Percentiles rank a stretch among this genome's conserved stretches.
Evolutionary conservation across 129 eudicot genomes (phyloP).

Genomic region (Oenanthe sinensis): DNA sequence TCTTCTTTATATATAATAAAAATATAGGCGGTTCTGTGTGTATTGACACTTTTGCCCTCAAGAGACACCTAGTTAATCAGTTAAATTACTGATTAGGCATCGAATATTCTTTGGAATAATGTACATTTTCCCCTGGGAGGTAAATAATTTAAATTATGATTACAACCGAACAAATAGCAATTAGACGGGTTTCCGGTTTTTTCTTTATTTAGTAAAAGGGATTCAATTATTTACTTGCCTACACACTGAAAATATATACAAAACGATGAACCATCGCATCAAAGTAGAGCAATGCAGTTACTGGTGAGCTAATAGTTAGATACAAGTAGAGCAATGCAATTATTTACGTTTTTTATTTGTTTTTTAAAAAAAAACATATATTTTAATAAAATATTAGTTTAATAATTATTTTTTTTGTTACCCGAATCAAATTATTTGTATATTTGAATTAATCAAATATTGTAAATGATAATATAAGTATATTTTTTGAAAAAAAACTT

Average conservation of each 20-base stretch:
- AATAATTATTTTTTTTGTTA: too few relatives aligned
- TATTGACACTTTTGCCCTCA: background rate
- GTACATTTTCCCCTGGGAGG: background rate
- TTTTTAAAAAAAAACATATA: too few relatives aligned
- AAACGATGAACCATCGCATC: background rate
- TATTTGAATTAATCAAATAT: too few relatives aligned
- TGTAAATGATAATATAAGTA: too few relatives aligned
- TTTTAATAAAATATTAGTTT: too few relatives aligned
- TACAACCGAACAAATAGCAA: too few relatives aligned
- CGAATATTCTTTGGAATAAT: background rate
- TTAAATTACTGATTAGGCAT: background rate
- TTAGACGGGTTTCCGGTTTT: background rate
- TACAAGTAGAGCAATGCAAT: too few relatives aligned
- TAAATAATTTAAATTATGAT: background rate
- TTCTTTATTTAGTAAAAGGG: background rate
- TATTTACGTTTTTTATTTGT: too few relatives aligned
- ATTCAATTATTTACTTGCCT: background rate
- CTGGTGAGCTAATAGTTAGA: too few relatives aligned
- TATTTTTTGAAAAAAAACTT: too few relatives aligned
- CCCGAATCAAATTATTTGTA: too few relatives aligned
- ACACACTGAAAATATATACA: background rate
- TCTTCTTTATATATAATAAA: too few relatives aligned
- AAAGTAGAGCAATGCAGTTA: background rate
- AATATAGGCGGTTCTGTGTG: conserved; percentile 19
- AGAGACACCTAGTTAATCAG: background rate